Conservation (phyloP, 2,329 filamentous ascomycete genomes). For the Parascedosporium putredinis region DNA sequence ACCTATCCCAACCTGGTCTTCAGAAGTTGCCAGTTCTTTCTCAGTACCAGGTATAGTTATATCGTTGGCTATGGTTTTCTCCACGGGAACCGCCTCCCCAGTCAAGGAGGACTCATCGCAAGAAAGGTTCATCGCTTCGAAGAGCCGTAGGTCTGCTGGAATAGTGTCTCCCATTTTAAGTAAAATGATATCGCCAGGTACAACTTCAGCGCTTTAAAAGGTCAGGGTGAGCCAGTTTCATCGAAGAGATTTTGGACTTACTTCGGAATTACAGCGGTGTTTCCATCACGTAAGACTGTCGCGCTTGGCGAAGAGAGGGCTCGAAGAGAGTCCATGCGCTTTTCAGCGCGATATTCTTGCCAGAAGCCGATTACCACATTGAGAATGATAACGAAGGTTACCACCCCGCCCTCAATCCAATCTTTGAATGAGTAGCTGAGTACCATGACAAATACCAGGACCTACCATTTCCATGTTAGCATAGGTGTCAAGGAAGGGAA, state of each 20-base stretch:
- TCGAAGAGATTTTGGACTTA: slow-evolving; percentile 22
- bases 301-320: slow-evolving; percentile 54
- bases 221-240: background rate
- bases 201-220: slow-evolving; percentile 43
- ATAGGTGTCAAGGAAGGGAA: slow-evolving; percentile 8
- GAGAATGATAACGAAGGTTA: slow-evolving; percentile 56
- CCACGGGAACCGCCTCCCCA: slow-evolving; percentile 63
- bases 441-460: slow-evolving; percentile 68
- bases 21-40: slow-evolving; percentile 29
- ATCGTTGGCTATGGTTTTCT: slow-evolving; percentile 48
- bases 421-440: slow-evolving; percentile 57
- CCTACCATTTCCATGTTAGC: slow-evolving; percentile 33
- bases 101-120: slow-evolving; percentile 72
- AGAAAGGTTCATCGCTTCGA: slow-evolving; percentile 67
- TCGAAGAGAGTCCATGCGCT: slow-evolving; percentile 54
- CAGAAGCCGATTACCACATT: slow-evolving; percentile 61
- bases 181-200: slow-evolving; percentile 60
- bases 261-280: slow-evolving; percentile 46
- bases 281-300: slow-evolving; percentile 50
- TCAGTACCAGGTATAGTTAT: slow-evolving; percentile 34
- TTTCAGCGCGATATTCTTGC: slow-evolving; percentile 54
- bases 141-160: slow-evolving; percentile 59
- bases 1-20: slow-evolving; percentile 51
- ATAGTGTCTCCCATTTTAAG: slow-evolving; percentile 65
- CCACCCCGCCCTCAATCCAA: slow-evolving; percentile 57